A percentile compares a stretch with the other conserved stretches of the same genome.
Evolutionary conservation across 2,329 filamentous ascomycete species (phyloP).

Genomic region (Colletotrichum sidae): DNA sequence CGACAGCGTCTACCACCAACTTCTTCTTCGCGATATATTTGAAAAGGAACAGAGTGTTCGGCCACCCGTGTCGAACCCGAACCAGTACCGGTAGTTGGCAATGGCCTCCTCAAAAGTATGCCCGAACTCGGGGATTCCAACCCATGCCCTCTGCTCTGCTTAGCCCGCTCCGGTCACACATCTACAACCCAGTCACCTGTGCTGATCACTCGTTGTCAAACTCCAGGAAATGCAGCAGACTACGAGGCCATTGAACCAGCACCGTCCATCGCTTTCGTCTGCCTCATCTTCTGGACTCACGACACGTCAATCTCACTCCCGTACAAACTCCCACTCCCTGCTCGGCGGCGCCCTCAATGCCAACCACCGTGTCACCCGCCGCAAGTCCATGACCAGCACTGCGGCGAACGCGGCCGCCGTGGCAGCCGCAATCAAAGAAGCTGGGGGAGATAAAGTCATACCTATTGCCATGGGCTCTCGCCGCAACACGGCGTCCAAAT

Average conservation of each 20-base stretch:
- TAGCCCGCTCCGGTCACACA: slow-evolving; percentile 31
- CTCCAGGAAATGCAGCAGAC: slow-evolving; percentile 72
- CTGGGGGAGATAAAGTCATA: slow-evolving; percentile 66
- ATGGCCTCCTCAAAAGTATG: slow-evolving; percentile 74
- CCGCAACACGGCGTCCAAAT: slow-evolving; percentile 78
- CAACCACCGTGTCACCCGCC: slow-evolving; percentile 87
- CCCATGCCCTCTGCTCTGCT: slow-evolving; percentile 32
- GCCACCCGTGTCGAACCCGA: slow-evolving; percentile 40
- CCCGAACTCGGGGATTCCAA: slow-evolving; percentile 37
- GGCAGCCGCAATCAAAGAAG: slow-evolving; percentile 77
- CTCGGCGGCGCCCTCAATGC: slow-evolving; percentile 82
- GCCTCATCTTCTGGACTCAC: slow-evolving; percentile 69
- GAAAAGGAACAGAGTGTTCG: slow-evolving; percentile 38
- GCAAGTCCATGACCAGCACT: slow-evolving; percentile 90
- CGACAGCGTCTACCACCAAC: slow-evolving; percentile 15
- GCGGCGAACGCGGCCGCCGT: slow-evolving; percentile 80
- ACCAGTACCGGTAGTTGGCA: slow-evolving; percentile 51
- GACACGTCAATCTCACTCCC: slow-evolving; percentile 72
- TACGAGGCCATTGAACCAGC: slow-evolving; percentile 74
- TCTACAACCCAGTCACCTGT: slow-evolving; percentile 42
- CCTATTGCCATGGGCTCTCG: slow-evolving; percentile 69
- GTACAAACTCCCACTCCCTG: slow-evolving; percentile 85
- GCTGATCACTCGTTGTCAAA: slow-evolving; percentile 51
- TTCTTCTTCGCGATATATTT: slow-evolving; percentile 40
- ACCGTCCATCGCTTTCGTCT: slow-evolving; percentile 70